Evolutionary conservation across 225 moss, liverwort and hornwort genomes (phyloP).

Genomic region (Climacium dendroides): DNA sequence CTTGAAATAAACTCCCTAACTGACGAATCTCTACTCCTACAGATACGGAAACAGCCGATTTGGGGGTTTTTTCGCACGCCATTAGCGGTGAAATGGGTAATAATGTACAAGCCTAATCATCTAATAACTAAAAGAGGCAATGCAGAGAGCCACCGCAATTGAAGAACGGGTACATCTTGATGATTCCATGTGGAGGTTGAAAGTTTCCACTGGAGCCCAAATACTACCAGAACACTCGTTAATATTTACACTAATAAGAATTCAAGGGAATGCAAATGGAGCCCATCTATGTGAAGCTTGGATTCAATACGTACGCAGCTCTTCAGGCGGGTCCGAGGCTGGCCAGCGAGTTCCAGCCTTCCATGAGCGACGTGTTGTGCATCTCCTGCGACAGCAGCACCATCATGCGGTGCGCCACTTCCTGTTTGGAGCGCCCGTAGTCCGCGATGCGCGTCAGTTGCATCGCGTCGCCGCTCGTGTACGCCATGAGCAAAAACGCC

Average conservation of each 20-base stretch:
- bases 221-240: not conserved
- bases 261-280: not conserved
- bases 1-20: not conserved
- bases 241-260: too few relatives aligned
- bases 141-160: not conserved
- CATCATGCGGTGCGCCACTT: slow-evolving; percentile 14
- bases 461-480: not conserved
- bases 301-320: not conserved
- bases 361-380: slow-evolving; percentile 16
- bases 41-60: not conserved
- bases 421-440: not conserved
- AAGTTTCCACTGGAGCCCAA: not conserved
- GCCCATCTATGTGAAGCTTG: not conserved
- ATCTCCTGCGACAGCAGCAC: not conserved
- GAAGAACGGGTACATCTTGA: not conserved
- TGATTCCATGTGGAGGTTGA: not conserved
- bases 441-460: slow-evolving; percentile 5
- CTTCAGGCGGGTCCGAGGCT: not conserved
- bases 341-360: not conserved
- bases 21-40: not conserved
- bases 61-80: not conserved
- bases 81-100: not conserved
- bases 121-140: not conserved
- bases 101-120: not conserved
- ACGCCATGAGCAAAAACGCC: not conserved